These are phyloP conservation scores for Pichia nanzhaoensis DNA, from an alignment of 805 yeast species.

Conservation along the genomic window DNA sequence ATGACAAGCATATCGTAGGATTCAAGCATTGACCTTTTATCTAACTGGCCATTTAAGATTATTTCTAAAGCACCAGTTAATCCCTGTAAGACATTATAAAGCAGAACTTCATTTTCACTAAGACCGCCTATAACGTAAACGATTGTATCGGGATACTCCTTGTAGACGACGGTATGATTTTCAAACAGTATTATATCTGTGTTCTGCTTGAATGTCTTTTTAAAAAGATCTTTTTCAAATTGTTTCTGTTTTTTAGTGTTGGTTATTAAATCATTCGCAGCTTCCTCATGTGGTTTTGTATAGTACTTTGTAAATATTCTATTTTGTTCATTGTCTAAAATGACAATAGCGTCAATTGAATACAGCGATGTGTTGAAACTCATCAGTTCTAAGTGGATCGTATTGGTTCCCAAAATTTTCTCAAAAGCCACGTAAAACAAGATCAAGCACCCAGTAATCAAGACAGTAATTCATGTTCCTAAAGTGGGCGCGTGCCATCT, in stretches of 20 bases:
- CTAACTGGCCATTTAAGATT: constrained; percentile 62
- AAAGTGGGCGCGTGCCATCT: neutral
- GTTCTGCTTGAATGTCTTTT: constrained; percentile 73
- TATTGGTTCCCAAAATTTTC: too few species aligned
- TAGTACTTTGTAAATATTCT: constrained; percentile 84
- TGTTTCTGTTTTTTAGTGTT: constrained; percentile 54
- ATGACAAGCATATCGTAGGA: constrained; percentile 80
- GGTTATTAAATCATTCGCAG: constrained; percentile 27
- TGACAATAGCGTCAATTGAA: constrained; percentile 71
- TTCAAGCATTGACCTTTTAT: constrained; percentile 70
- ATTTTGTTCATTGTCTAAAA: constrained; percentile 75
- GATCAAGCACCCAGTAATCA: too few species aligned
- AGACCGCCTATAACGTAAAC: constrained; percentile 65
- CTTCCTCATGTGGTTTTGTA: constrained; percentile 48
- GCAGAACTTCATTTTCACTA: constrained; percentile 79
- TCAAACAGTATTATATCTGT: constrained; percentile 78
- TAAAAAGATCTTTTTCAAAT: constrained; percentile 67
- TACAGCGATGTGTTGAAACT: constrained; percentile 48
- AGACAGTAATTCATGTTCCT: neutral
- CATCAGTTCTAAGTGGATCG: too few species aligned
- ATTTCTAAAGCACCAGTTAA: constrained; percentile 77
- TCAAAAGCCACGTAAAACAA: too few species aligned
- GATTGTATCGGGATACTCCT: constrained; percentile 71
- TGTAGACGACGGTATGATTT: constrained; percentile 75
- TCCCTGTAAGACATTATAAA: constrained; percentile 70